Evolutionary conservation across 768 basidiomycete species (phyloP).

Genomic region (Agrocybe praecox): DNA sequence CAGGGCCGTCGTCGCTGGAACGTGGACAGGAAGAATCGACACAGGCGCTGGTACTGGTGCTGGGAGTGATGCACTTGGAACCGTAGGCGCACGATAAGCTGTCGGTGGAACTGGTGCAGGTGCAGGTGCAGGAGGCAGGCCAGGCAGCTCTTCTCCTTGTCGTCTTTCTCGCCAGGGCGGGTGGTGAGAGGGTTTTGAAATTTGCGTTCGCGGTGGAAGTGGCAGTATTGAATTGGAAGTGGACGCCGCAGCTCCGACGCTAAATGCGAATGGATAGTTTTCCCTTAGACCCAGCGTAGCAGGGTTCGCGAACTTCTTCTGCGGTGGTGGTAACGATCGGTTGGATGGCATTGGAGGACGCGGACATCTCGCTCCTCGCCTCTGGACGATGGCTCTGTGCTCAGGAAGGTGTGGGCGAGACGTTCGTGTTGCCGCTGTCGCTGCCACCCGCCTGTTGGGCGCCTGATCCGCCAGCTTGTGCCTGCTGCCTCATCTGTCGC

Average conservation of each 20-base stretch:
- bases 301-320: constrained; percentile 33
- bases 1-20: no score
- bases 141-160: constrained; percentile 35
- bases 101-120: constrained; percentile 10
- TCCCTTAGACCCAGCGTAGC: constrained; percentile 43
- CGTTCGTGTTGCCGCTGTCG: no score
- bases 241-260: constrained; percentile 34
- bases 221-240: no score
- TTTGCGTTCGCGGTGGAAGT: no score
- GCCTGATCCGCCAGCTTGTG: no score
- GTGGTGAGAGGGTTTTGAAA: neutral
- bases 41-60: neutral
- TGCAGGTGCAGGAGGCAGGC: constrained; percentile 19
- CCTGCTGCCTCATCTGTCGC: no score
- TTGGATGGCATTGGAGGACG: constrained; percentile 25
- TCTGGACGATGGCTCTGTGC: no score
- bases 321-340: neutral
- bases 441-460: no score
- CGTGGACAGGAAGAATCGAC: no score
- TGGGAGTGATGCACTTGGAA: neutral
- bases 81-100: constrained; percentile 17
- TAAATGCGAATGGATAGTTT: constrained; percentile 76
- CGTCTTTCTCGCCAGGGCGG: neutral
- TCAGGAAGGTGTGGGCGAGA: no score
- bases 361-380: no score